Base-by-base conservation (phyloP, 2,329 filamentous ascomycete species). In the Colletotrichum graminicola region DNA sequence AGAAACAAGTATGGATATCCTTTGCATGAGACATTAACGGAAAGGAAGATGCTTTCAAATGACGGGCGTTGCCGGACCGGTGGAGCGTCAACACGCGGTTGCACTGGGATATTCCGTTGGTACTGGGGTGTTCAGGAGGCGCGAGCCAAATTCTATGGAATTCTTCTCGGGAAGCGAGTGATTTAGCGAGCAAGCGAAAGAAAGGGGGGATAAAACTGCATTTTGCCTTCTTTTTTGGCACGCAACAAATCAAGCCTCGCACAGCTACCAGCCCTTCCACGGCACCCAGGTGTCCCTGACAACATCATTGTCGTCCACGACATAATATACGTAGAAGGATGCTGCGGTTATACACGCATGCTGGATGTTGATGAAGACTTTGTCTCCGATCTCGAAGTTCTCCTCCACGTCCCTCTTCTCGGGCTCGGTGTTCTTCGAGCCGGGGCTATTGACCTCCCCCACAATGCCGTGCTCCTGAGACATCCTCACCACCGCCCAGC, bases 1-100 rank as follows among this genome's bases (percentile, higher is more conserved):
- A 84, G 34, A 79, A 82, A 47, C 81, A 84, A 67, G 84, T 85
- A 41, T 84, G 82, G 83, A 85, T 85, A 51, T 86, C 84, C 3
- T 85, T 86, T 77, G 84, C 84, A 26, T 85, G 75, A 78, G 49
- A 66, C 14, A 21, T 21, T 65, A 12, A 7, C 2, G 11, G 5
- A 7, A 3, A 32, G 47, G 34, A 12, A 29, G 10, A 16, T n/a
- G 16, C 6, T n/a, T 52, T 16, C 3, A 2, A 8, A 32, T 32
- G 26, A 18, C 14, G 29, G 43, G 4, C 18, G 61, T 36, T 54
- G 34, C 5, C 7, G 18, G 7, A 43, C 10, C 5, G 18, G 14
- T 23, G 32, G 26, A 8, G 5, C 18, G n/a, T 32, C 26, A 12
- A 32, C 16, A 14, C 5, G 14, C n/a, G 21, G 18, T 8, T 29